Conservation (phyloP, 2,329 filamentous ascomycete species). For the Tolypocladium guangdongense region DNA sequence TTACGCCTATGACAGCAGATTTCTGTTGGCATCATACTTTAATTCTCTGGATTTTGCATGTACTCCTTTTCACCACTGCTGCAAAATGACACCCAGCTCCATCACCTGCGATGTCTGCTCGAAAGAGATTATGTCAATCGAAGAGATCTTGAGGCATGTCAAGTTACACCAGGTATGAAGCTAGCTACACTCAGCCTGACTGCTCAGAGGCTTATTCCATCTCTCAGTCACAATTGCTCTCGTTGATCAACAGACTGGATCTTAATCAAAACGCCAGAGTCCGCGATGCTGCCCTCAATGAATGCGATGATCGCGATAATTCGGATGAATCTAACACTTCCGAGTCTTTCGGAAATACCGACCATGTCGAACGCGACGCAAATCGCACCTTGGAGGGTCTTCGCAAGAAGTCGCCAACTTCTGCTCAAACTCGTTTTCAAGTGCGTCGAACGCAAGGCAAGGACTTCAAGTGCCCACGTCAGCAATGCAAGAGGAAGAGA, state of each 20-base stretch:
- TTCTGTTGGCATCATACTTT: no score
- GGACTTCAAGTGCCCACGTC: neutral
- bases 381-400: neutral
- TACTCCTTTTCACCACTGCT: neutral
- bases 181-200: neutral
- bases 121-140: neutral
- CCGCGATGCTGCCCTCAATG: neutral
- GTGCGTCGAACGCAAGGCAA: neutral
- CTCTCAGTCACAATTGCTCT: neutral
- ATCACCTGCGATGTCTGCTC: neutral
- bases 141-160: neutral
- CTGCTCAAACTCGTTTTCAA: neutral
- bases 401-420: neutral
- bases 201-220: neutral
- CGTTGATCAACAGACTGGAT: neutral
- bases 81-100: neutral
- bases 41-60: neutral
- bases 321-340: neutral
- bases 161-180: neutral
- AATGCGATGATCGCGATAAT: no score
- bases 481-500: neutral
- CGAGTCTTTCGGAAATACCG: neutral
- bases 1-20: no score
- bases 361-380: neutral
- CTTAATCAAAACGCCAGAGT: neutral